A percentile compares a stretch with the other conserved stretches of the same genome.
Evolutionary conservation across 106 monocot genomes (phyloP).

Genomic region (Triglochin maritima): DNA sequence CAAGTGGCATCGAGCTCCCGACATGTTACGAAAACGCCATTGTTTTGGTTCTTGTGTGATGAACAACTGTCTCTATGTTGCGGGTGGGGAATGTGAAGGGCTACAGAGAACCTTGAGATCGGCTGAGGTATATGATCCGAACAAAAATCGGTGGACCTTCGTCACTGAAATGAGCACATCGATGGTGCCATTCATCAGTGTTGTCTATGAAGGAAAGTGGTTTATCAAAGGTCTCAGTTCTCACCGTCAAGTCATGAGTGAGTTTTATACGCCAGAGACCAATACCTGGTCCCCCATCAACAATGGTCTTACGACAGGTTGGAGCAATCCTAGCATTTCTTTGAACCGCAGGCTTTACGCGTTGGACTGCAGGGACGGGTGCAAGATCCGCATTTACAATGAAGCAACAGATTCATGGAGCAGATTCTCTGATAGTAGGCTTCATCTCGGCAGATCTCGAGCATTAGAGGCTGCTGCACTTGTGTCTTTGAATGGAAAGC

Average conservation of each 20-base stretch:
- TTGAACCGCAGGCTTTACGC: constrained; percentile 16
- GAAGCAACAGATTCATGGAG: constrained; percentile 11
- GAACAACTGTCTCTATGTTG: constrained; percentile 16
- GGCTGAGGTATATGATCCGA: constrained; percentile 18
- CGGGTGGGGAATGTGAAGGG: constrained; percentile 19
- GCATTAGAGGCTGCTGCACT: constrained; percentile 18
- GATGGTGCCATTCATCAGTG: constrained; percentile 16
- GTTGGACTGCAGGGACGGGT: constrained; percentile 22
- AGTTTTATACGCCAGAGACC: constrained; percentile 5
- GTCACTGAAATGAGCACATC: constrained; percentile 17
- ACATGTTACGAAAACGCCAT: constrained; percentile 17
- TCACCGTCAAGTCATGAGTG: constrained; percentile 17
- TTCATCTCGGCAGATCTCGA: constrained; percentile 10
- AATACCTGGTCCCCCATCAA: constrained; percentile 9
- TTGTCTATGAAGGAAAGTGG: constrained; percentile 18
- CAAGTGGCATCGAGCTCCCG: constrained; percentile 23
- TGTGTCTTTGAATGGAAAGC: constrained; percentile 15
- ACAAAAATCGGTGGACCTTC: constrained; percentile 16
- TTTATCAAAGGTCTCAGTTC: constrained; percentile 14
- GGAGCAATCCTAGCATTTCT: constrained; percentile 19
- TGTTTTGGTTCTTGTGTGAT: constrained; percentile 16
- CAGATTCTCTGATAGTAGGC: constrained; percentile 7
- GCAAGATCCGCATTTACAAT: constrained; percentile 19
- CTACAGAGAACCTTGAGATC: constrained; percentile 6
- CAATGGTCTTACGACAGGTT: constrained; percentile 12